Evolutionary conservation across 2,329 filamentous ascomycete genomes (phyloP).

Genomic region (Sporothrix pseudoabietina): DNA sequence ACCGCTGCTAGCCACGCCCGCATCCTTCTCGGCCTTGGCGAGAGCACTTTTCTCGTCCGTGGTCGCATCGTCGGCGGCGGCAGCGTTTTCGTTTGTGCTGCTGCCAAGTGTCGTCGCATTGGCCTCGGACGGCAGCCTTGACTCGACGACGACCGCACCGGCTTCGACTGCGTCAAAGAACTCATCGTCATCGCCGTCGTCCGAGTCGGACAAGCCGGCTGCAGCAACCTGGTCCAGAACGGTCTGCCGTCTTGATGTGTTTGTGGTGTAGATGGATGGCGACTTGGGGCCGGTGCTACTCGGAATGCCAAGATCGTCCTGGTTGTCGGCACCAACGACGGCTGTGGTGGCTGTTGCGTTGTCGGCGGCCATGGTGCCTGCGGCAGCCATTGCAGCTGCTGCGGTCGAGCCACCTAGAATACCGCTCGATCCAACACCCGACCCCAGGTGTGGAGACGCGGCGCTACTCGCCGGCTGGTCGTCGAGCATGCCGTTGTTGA

Average conservation of each 20-base stretch:
- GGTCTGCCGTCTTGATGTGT: constrained; percentile 60
- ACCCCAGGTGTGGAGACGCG: constrained; percentile 26
- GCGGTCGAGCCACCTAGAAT: constrained; percentile 4
- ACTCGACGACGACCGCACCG: constrained; percentile 80
- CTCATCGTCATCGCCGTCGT: constrained; percentile 84
- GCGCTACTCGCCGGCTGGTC: constrained; percentile 39
- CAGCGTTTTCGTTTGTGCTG: background rate
- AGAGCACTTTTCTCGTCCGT: constrained; percentile 46
- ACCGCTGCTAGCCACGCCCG: background rate
- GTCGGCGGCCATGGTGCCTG: constrained; percentile 15
- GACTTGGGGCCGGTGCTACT: background rate
- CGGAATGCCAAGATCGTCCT: background rate
- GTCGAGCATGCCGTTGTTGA: constrained; percentile 58
- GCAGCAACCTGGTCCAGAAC: constrained; percentile 63
- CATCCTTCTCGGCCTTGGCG: background rate
- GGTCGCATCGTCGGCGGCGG: constrained; percentile 36
- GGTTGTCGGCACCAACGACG: background rate
- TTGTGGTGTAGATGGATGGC: constrained; percentile 33
- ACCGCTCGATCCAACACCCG: constrained; percentile 20
- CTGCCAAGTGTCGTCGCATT: background rate
- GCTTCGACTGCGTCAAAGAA: constrained; percentile 98
- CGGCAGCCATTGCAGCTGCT: constrained; percentile 34
- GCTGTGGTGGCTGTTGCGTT: background rate
- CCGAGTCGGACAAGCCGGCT: constrained; percentile 76
- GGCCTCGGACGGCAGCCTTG: constrained; percentile 57